These are phyloP conservation scores for Apophysomyces trapeziformis DNA, from an alignment of 371 early-diverging fungal genomes.

Conservation along the genomic window DNA sequence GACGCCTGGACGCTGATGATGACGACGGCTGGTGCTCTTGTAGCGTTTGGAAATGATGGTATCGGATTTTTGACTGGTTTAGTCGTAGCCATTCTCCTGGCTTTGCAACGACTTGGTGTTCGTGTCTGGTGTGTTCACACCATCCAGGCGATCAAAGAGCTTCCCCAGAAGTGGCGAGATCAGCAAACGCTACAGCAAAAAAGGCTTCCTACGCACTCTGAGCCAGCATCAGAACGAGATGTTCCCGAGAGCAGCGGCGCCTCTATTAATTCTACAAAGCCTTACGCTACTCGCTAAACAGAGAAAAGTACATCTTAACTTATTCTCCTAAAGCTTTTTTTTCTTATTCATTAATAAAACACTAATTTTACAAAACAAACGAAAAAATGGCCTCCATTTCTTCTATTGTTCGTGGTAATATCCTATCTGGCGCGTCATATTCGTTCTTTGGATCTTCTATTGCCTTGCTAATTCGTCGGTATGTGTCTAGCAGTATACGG, in stretches of 20 bases:
- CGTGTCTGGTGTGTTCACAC: conserved; percentile 21
- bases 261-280: neutral
- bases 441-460: conserved; percentile 68
- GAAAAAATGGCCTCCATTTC: conserved; percentile 78
- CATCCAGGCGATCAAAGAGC: conserved; percentile 7
- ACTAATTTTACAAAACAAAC: conserved; percentile 34
- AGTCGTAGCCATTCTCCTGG: conserved; percentile 49
- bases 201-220: neutral
- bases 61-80: conserved; percentile 80
- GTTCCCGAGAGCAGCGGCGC: neutral
- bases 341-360: neutral
- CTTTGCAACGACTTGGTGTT: conserved; percentile 44
- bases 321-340: neutral
- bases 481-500: conserved; percentile 64
- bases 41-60: conserved; percentile 82
- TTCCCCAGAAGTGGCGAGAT: conserved; percentile 32
- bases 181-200: conserved; percentile 16
- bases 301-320: neutral
- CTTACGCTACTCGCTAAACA: conserved; percentile 1
- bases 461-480: conserved; percentile 59
- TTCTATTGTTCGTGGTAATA: conserved; percentile 70
- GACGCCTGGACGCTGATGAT: conserved; percentile 74
- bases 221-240: neutral
- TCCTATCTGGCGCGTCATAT: conserved; percentile 67
- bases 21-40: conserved; percentile 68